These are phyloP conservation scores for Cladobotryum protrusum DNA, from an alignment of 2,329 filamentous ascomycete species.

Conservation along the genomic window DNA sequence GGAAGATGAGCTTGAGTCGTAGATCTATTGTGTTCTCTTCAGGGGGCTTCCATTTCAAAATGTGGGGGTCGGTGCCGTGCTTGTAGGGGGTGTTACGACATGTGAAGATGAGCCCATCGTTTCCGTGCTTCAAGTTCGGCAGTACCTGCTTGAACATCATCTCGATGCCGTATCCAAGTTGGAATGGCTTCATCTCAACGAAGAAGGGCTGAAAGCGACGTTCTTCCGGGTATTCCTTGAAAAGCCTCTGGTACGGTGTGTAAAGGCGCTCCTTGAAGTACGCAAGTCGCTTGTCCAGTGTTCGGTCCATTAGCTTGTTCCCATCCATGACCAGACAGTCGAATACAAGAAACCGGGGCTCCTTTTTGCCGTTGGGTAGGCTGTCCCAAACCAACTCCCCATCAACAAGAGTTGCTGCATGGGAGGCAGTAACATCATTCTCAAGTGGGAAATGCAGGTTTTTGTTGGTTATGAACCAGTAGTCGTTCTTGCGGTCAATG, in stretches of 20 bases:
- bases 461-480: constrained; percentile 69
- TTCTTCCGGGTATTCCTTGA: constrained; percentile 63
- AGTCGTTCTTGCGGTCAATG: constrained; percentile 97
- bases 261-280: constrained; percentile 77
- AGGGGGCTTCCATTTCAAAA: constrained; percentile 96
- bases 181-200: constrained; percentile 82
- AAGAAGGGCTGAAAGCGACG: constrained; percentile 67
- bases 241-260: constrained; percentile 59
- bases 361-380: constrained; percentile 57
- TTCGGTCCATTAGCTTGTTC: constrained; percentile 67
- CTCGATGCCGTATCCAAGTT: constrained; percentile 80
- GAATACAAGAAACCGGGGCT: constrained; percentile 85
- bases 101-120: constrained; percentile 97
- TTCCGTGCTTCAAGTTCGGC: constrained; percentile 80
- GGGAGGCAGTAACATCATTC: constrained; percentile 59
- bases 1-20: constrained; percentile 71
- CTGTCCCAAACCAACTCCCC: constrained; percentile 88
- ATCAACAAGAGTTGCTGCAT: constrained; percentile 77
- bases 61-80: constrained; percentile 85
- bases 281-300: constrained; percentile 81
- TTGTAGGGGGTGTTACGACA: constrained; percentile 81
- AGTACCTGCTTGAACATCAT: constrained; percentile 89
- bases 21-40: constrained; percentile 96
- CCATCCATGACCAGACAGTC: constrained; percentile 82
- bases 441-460: constrained; percentile 75